Base-by-base conservation (phyloP, 1,284 basidiomycete species). In the Papiliotrema flavescens region DNA sequence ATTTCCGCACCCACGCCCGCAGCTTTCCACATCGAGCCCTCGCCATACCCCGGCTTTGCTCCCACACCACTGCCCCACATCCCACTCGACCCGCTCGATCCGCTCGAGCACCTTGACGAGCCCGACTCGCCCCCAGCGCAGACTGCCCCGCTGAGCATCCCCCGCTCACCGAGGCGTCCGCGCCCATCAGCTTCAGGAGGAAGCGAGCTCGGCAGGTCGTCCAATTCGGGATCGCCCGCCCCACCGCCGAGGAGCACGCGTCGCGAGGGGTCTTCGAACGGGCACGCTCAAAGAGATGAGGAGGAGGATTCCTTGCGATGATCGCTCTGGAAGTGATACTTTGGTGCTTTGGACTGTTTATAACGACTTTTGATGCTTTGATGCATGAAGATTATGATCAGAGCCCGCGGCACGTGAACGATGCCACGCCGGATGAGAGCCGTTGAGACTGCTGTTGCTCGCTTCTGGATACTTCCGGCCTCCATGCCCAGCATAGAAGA, bases 141-240 rank as follows among this genome's bases (percentile, higher is more conserved):
- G 19, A 64, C 63, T 2, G 56, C 57, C 1, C 63, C 63, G 7
- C 56, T 64, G 7, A 55, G 62, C 37, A 51, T 48, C 45, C 47
- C 49, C 20, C 45, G 56, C n/a, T 53, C 52, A 22, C 45, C 52
- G 4, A 3, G 52, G 36, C 45, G 46, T 17, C 52, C 45, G n/a
- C 39, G 37, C 42, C 37, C 39, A 3, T 53, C 52, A 14, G 52
- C 20, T 32, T 28, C 20, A n/a, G 26, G 43, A 7, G 43, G 22
- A 19, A 47, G 43, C 43, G 43, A 45, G 22, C 15, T 23, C 7
- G 23, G 15, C 19, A 17, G 17, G 20, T 40, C 39, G 39, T 17
- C 39, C 6, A 20, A 40, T 7, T 40, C 39, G 20, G 15, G 17
- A 15, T 17, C 39, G 15, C 39, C 39, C 7, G 17, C 7, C 7